Percentiles rank a stretch among this genome's conserved stretches.
phyloP scores from a whole-genome alignment of 116 monocot genomes.

The Papilionanthe hybrid region DNA sequence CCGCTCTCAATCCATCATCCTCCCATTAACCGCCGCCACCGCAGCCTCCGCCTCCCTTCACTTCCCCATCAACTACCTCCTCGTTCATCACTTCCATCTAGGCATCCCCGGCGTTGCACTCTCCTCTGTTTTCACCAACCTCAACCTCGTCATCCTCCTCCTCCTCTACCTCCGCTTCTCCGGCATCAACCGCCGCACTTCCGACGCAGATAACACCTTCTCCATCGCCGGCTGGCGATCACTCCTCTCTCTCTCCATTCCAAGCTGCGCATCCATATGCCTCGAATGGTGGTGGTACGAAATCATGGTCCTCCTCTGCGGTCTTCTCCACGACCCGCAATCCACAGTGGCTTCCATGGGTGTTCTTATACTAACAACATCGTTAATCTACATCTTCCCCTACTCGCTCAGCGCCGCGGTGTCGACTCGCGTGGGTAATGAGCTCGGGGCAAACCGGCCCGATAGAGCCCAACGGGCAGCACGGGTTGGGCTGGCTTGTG shows the following conservation, averaged over 20 bases:
- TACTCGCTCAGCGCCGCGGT: conserved; percentile 45
- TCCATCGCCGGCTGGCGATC: conserved; percentile 22
- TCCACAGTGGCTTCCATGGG: conserved; percentile 62
- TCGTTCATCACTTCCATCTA: conserved; percentile 23
- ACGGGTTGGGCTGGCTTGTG: conserved; percentile 25
- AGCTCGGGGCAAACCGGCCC: conserved; percentile 51
- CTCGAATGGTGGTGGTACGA: conserved; percentile 90
- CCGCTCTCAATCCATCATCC: conserved; percentile 37
- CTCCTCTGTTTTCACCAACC: conserved; percentile 20
- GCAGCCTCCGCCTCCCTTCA: conserved; percentile 21
- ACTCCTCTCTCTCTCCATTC: conserved; percentile 26
- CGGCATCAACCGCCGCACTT: conserved; percentile 8
- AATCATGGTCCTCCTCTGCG: conserved; percentile 53
- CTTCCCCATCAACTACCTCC: conserved; percentile 34
- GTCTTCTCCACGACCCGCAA: conserved; percentile 37
- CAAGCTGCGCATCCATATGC: conserved; percentile 53
- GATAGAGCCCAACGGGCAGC: conserved; percentile 37
- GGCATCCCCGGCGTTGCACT: conserved; percentile 37
- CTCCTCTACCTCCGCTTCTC: conserved; percentile 30
- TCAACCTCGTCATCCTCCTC: conserved; percentile 31
- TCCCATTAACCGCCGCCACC: conserved; percentile 29
- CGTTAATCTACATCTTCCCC: conserved; percentile 57
- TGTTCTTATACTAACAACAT: conserved; percentile 49
- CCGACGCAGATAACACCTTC: conserved; percentile 12
- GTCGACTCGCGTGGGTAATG: conserved; percentile 53